Conservation (phyloP, 2,329 filamentous ascomycete genomes). For the Colletotrichum paranaense region DNA sequence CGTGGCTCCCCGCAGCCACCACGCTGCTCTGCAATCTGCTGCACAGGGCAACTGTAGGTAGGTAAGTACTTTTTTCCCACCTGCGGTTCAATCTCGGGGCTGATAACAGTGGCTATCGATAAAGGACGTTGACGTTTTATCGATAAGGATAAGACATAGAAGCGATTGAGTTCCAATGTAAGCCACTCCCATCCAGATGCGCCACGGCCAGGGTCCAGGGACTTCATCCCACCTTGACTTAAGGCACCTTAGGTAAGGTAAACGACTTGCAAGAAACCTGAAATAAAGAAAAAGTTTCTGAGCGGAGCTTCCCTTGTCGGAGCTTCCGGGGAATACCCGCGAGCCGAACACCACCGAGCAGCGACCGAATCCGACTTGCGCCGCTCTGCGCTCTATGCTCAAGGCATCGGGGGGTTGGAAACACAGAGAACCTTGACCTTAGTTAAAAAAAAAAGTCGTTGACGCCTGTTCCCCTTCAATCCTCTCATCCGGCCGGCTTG, state of each 20-base stretch:
- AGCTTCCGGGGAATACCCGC: constrained; percentile 28
- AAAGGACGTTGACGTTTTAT: fast-evolving
- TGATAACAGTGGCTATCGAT: neutral
- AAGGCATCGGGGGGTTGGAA: neutral
- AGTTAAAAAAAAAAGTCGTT: constrained; percentile 1
- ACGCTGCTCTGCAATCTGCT: neutral
- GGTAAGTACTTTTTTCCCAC: neutral
- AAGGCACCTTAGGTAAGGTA: neutral
- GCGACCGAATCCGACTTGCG: neutral
- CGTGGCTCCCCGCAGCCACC: constrained; percentile 12
- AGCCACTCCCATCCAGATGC: neutral
- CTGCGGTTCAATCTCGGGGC: neutral
- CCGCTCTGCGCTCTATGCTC: constrained; percentile 6
- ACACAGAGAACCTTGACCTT: too few relatives aligned
- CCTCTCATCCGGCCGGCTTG: constrained; percentile 10
- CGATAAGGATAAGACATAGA: neutral
- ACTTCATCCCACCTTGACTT: too few relatives aligned
- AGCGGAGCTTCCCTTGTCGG: constrained; percentile 34
- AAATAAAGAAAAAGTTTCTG: neutral
- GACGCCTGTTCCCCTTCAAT: constrained; percentile 13
- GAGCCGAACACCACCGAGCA: neutral
- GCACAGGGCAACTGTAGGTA: neutral
- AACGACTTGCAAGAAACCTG: neutral
- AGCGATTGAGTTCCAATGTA: neutral
- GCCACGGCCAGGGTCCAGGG: neutral